Evolutionary conservation across 2,329 filamentous ascomycete genomes (phyloP).

Genomic region (Emericellopsis atlantica): DNA sequence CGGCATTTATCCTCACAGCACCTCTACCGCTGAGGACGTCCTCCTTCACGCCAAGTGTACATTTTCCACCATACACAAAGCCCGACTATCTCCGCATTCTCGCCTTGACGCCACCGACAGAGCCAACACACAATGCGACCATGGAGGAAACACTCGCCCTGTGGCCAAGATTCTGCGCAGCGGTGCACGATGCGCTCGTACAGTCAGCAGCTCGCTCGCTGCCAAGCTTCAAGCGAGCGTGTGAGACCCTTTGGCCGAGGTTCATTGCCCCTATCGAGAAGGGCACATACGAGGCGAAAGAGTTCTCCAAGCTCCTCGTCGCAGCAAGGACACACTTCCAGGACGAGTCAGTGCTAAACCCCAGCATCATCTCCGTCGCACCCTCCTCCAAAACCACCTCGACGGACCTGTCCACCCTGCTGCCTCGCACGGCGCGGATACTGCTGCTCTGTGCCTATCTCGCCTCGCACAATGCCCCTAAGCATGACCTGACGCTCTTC

Average conservation of each 20-base stretch:
- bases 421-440: conserved; percentile 63
- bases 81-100: conserved; percentile 69
- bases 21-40: conserved; percentile 41
- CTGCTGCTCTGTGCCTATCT: conserved; percentile 69
- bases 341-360: conserved; percentile 56
- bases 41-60: conserved; percentile 50
- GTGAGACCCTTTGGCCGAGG: conserved; percentile 66
- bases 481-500: conserved; percentile 64
- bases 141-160: conserved; percentile 49
- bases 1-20: conserved; percentile 64
- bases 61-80: conserved; percentile 77
- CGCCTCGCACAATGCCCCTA: conserved; percentile 64
- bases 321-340: conserved; percentile 58
- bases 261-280: conserved; percentile 70
- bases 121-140: conserved; percentile 33
- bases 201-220: conserved; percentile 73
- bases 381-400: not conserved
- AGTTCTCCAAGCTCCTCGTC: conserved; percentile 76
- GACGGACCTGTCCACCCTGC: conserved; percentile 36
- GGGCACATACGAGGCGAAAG: conserved; percentile 61
- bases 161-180: conserved; percentile 69
- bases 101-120: conserved; percentile 31
- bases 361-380: conserved; percentile 37
- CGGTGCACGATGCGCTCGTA: conserved; percentile 77
- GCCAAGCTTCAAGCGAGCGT: conserved; percentile 56